A percentile compares a stretch with the other conserved stretches of the same genome.
Conservation (phyloP, 2,329 filamentous ascomycete species). For the Peltaster fructicola region DNA sequence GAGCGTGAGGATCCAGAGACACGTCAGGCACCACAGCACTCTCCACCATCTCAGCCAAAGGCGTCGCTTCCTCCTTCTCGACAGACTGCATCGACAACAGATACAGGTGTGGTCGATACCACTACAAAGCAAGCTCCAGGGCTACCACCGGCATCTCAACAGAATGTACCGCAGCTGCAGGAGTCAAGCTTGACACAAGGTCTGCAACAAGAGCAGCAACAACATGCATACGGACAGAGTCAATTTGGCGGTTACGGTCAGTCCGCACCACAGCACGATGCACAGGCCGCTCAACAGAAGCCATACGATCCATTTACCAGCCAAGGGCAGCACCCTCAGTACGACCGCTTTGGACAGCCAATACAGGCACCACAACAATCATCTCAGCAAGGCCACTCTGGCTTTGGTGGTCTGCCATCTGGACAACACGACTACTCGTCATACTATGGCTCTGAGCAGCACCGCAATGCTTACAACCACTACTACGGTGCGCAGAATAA, state of each 20-base stretch:
- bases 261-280: conserved; percentile 36
- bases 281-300: conserved; percentile 50
- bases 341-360: conserved; percentile 33
- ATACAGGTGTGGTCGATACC: conserved; percentile 22
- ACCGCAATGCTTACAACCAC: conserved; percentile 55
- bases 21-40: conserved; percentile 83
- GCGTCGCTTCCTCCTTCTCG: conserved; percentile 66
- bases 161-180: conserved; percentile 10
- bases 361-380: conserved; percentile 39
- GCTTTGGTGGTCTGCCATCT: conserved; percentile 51
- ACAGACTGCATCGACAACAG: conserved; percentile 23
- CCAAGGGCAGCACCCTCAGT: conserved; percentile 39
- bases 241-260: conserved; percentile 57
- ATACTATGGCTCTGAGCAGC: conserved; percentile 66
- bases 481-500: conserved; percentile 34
- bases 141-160: conserved; percentile 40
- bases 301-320: conserved; percentile 75
- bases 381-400: conserved; percentile 38
- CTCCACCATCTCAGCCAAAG: conserved; percentile 68
- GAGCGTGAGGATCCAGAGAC: conserved; percentile 93
- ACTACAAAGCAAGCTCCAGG: conserved; percentile 44
- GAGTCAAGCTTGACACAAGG: conserved; percentile 32
- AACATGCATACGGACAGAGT: conserved; percentile 26
- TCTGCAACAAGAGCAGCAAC: conserved; percentile 30
- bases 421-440: conserved; percentile 64